Evolutionary conservation across 2,329 filamentous ascomycete species (phyloP), one percentile per base, ranked within the genome.

Genomic region (Parastagonospora avenae): DNA sequence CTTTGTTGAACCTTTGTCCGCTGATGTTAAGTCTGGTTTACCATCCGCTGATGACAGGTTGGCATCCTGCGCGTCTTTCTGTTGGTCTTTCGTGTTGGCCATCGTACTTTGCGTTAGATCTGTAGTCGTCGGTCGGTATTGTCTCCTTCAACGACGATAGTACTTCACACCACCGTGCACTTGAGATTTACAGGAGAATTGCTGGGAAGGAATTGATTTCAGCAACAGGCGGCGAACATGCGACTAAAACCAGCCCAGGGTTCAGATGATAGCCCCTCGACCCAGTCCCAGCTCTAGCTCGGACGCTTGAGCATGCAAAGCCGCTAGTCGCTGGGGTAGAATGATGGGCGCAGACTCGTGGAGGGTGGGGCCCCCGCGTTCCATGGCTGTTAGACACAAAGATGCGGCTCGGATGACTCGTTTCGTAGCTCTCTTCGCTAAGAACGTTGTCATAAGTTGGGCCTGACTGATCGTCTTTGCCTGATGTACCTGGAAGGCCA

Each of bases 361-460:
- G 59, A 24, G 48, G 55, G 61, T 60, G 66, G 66, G 63, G 64
- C 63, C 64, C 66, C 67, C 63, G 62, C 57, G 59, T 60, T 55
- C 46, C 52, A 62, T 49, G 49, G 45, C 48, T 44, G 39, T 37
- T 12, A 27, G 39, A 24, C 38, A 28, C 28, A 29, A 40, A 39
- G 24, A 30, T 14, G 35, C 24, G 24, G 27, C 33, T 30, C 15
- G 19, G 40, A 39, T 33, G 33, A 27, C 29, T 43, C 31, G 14
- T 30, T 32, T 41, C 14, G 35, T 30, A 28, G 15, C 29, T 8
- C n/a, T 16, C 19, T 9, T 16, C 14, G 14, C 35, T 16, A 37
- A 16, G 10, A 16, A 37, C 8, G 8, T 16, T 16, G 9, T 16
- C 35, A 37, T 16, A 35, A 12, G 15, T 37, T 16, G n/a, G 35